phyloP scores from a whole-genome alignment of 75 land plant genomes.

The Cupressus sempervirens region DNA sequence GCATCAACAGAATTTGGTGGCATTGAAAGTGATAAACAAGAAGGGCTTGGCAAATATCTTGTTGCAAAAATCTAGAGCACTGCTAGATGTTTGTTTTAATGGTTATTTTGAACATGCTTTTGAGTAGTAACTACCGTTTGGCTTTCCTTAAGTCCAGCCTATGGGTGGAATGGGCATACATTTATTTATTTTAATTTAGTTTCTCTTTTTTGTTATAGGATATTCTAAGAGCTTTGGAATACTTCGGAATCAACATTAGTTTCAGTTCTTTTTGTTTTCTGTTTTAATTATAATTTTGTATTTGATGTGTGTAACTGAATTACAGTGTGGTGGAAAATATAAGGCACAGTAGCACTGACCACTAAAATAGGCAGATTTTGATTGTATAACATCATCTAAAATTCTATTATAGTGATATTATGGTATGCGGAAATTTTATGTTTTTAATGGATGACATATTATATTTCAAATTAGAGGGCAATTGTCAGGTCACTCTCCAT shows the following conservation, averaged over 20 bases:
- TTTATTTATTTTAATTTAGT: not conserved
- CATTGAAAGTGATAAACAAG: too few relatives aligned
- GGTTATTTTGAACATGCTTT: too few relatives aligned
- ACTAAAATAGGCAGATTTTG: not conserved
- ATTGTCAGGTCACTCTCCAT: not conserved
- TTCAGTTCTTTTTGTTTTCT: not conserved
- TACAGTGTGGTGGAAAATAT: not conserved
- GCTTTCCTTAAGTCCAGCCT: too few relatives aligned
- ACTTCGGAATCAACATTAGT: not conserved
- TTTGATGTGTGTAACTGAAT: not conserved
- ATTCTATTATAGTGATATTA: too few relatives aligned
- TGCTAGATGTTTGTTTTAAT: too few relatives aligned
- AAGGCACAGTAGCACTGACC: not conserved
- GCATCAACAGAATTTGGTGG: too few relatives aligned
- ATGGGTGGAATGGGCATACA: too few relatives aligned
- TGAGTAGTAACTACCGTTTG: too few relatives aligned
- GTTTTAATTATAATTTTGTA: not conserved
- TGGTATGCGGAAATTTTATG: too few relatives aligned
- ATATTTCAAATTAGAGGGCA: not conserved
- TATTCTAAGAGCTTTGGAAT: not conserved
- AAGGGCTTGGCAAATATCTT: too few relatives aligned
- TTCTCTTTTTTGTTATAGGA: not conserved
- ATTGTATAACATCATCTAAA: too few relatives aligned
- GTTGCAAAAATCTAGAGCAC: too few relatives aligned
- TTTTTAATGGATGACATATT: not conserved